Evolutionary conservation across 257 asterid species (phyloP).

Genomic region (Lantana camara): DNA sequence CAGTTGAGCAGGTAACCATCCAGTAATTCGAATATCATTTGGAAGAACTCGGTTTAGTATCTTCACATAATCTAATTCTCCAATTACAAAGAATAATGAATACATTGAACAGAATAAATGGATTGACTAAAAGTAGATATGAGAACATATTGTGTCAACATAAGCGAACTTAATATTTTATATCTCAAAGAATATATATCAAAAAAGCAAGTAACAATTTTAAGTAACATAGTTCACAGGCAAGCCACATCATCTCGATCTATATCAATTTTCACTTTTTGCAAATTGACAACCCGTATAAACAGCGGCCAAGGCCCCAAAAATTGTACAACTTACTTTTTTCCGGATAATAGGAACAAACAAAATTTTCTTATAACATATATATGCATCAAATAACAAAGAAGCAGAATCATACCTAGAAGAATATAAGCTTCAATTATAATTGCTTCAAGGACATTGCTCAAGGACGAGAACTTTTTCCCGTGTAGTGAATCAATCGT

Average conservation of each 20-base stretch:
- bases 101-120: conserved; percentile 21
- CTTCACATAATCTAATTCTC: conserved; percentile 82
- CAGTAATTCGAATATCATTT: conserved; percentile 79
- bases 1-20: conserved; percentile 88
- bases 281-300: no score
- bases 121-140: conserved; percentile 23
- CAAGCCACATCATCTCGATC: conserved; percentile 20
- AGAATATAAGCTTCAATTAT: no score
- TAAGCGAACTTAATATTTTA: conserved; percentile 5
- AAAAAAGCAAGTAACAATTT: neutral
- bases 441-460: no score
- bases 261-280: no score
- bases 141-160: neutral
- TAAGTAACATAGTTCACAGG: conserved; percentile 16
- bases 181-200: neutral
- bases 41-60: conserved; percentile 81
- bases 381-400: no score
- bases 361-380: no score
- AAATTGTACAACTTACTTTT: no score
- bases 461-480: no score
- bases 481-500: no score
- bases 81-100: conserved; percentile 46
- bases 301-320: no score
- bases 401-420: no score
- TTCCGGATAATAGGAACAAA: no score